Base-by-base conservation (phyloP, 1,284 basidiomycete genomes). In the Thecaphora frezii region DNA sequence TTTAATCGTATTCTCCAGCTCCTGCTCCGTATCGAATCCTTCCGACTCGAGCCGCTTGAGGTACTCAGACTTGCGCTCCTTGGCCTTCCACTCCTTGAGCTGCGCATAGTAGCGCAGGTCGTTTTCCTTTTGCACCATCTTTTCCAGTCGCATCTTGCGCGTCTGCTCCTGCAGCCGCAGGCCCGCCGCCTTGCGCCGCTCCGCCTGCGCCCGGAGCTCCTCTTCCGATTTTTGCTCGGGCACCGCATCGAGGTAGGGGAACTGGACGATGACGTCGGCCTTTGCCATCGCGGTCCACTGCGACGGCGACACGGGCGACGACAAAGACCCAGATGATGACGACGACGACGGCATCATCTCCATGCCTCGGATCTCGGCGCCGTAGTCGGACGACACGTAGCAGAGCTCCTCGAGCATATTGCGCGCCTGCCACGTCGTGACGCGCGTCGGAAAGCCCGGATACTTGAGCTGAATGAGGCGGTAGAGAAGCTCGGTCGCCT, bases 391-490 rank as follows among this genome's bases (percentile, higher is more conserved):
- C 0, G 92, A 85, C 71, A 94, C 89, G 79, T 89, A 88, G 79
- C 91, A 93, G 66, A 91, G 88, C 54, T 87, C 89, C 65, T 89
- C 89, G 36, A 91, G 82, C 86, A 97, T 91, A 86, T 90, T 91
- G 88, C 82, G 82, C 5, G 84, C 82, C 72, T 86, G 85, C 36
- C 79, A 76, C 5, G 76, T 66, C 0, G 84, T 83, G 41, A 86
- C 82, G 36, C 83, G 81, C 14, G 82, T 79, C 0, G 85, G 85
- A 69, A 98, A 98, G 41, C 84, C 89, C 16, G 96, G 90, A 76
- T 98, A 97, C 79, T 98, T 99, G 52, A 98, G 85, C 78, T 97
- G 93, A 36, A 93, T 86, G 8, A 94, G 86, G 73, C 93, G 93
- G 52, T 96, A 85, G 46, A 98, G 84, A 69, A 96, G 89, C 45